A percentile compares a stretch with the other conserved stretches of the same genome.
Evolutionary conservation across 495 filamentous ascomycete species (phyloP).

Genomic region (Bryoglossum gracile): DNA sequence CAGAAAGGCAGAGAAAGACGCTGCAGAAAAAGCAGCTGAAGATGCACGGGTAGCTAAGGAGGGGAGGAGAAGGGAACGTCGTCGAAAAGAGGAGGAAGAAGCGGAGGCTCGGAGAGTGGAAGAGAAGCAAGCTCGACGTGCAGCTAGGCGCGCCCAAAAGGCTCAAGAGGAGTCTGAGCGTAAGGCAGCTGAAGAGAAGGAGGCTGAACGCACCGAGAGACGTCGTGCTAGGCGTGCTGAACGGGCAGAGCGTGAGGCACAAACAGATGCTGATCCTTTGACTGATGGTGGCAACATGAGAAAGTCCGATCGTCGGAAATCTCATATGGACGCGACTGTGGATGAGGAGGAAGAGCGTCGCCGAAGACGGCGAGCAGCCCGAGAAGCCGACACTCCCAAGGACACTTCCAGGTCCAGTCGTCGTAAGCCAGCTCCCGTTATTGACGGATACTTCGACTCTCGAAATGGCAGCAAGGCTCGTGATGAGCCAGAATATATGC

Average conservation of each 20-base stretch:
- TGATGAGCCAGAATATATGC: conserved; percentile 28
- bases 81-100: conserved; percentile 30
- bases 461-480: conserved; percentile 32
- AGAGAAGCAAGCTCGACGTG: conserved; percentile 43
- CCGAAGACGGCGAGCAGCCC: conserved; percentile 40
- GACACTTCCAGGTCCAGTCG: conserved; percentile 24
- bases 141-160: conserved; percentile 35
- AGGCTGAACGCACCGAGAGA: conserved; percentile 24
- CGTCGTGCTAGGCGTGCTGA: conserved; percentile 17
- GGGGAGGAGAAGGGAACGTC: conserved; percentile 26
- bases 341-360: conserved; percentile 46
- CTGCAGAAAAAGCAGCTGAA: conserved; percentile 34
- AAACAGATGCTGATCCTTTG: conserved; percentile 18
- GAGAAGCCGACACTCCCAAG: conserved; percentile 30
- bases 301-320: conserved; percentile 20
- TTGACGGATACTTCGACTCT: conserved; percentile 39
- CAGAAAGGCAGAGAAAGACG: conserved; percentile 34
- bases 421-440: conserved; percentile 32
- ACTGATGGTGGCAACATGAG: conserved; percentile 15
- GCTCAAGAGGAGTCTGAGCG: conserved; percentile 27
- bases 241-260: conserved; percentile 16
- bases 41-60: conserved; percentile 46
- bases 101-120: conserved; percentile 37
- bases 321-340: conserved; percentile 19
- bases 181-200: conserved; percentile 25